Evolutionary conservation across 805 yeast species (phyloP).

Genomic region (Ogataea pini): DNA sequence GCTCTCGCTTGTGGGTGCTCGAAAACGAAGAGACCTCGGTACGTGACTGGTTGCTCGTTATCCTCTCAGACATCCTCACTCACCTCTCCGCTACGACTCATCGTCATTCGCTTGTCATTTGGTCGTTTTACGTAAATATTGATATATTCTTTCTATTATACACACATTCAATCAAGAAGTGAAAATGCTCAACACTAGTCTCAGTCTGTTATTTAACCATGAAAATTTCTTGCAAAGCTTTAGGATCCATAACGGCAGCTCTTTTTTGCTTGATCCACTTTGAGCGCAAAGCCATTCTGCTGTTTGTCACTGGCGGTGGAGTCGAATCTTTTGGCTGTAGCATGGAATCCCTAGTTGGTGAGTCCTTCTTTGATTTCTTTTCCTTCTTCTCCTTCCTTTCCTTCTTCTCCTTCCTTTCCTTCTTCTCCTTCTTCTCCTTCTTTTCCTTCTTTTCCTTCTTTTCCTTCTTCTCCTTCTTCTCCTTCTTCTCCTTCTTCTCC

Average conservation of each 20-base stretch:
- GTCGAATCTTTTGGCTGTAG: constrained; percentile 36
- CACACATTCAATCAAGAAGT: too few species aligned
- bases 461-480: constrained; percentile 30
- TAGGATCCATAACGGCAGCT: constrained; percentile 86
- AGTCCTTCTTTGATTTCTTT: constrained; percentile 31
- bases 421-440: constrained; percentile 30
- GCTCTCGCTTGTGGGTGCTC: too few species aligned
- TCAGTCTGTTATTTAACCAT: constrained; percentile 53
- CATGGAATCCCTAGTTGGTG: constrained; percentile 44
- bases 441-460: constrained; percentile 33
- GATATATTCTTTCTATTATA: not conserved
- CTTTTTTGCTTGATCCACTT: constrained; percentile 88
- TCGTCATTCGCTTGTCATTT: too few species aligned
- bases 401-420: constrained; percentile 23
- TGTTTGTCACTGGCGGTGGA: constrained; percentile 39
- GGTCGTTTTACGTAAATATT: too few species aligned
- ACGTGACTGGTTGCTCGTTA: too few species aligned
- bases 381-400: constrained; percentile 23
- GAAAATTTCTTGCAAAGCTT: constrained; percentile 88
- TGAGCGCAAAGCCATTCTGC: constrained; percentile 76
- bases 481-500: constrained; percentile 27
- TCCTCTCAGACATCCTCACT: too few species aligned
- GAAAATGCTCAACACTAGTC: too few species aligned
- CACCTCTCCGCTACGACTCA: too few species aligned
- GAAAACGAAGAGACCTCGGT: too few species aligned